phyloP scores from a whole-genome alignment of 371 early-diverging fungal genomes.

The Mucor piriformis region DNA sequence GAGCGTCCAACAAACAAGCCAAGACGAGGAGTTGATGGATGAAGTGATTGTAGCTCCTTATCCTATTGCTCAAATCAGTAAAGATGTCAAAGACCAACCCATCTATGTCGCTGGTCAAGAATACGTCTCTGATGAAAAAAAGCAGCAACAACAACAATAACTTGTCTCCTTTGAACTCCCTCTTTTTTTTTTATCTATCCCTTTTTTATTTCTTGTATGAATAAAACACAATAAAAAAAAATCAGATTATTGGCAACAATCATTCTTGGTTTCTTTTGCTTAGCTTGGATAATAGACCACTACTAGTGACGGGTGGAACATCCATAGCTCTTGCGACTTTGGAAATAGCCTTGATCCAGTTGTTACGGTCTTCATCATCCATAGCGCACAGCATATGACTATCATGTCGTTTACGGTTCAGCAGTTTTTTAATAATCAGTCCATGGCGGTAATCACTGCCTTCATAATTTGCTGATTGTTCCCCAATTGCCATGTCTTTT shows the following conservation, averaged over 20 bases:
- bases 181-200: not conserved
- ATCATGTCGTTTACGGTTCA: not conserved
- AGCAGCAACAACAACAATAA: conserved; percentile 4
- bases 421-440: not conserved
- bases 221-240: not conserved
- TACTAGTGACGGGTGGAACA: not conserved
- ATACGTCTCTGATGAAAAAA: conserved; percentile 47
- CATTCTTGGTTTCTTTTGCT: not conserved
- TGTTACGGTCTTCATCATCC: not conserved
- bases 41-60: conserved; percentile 29
- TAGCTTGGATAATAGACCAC: not conserved
- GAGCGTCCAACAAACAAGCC: conserved; percentile 14
- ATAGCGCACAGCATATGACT: not conserved
- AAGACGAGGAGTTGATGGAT: conserved; percentile 11
- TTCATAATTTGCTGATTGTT: not conserved
- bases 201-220: not conserved
- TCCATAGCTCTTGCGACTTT: not conserved
- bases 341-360: not conserved
- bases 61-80: conserved; percentile 25
- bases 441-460: not conserved
- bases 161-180: not conserved
- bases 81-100: conserved; percentile 23
- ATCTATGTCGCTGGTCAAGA: conserved; percentile 51
- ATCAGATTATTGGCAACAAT: not conserved
- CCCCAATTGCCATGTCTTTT: not conserved